These are phyloP conservation scores for Ogataea nitratoaversa DNA, from an alignment of 805 yeast genomes.

Conservation along the genomic window DNA sequence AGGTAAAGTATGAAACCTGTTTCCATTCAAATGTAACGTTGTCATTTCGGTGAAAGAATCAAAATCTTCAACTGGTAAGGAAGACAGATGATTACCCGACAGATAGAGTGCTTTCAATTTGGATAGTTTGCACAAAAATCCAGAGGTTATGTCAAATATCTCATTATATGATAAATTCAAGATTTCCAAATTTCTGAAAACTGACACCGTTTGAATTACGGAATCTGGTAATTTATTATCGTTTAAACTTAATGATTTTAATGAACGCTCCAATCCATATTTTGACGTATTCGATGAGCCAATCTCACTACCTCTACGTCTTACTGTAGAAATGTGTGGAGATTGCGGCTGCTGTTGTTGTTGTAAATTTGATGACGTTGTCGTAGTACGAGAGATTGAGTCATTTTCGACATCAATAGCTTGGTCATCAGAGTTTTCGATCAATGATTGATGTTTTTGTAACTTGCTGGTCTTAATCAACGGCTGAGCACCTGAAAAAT, in stretches of 20 bases:
- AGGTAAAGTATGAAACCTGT: conserved; percentile 81
- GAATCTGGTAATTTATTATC: conserved; percentile 84
- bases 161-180: conserved; percentile 84
- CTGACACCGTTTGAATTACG: conserved; percentile 62
- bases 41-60: conserved; percentile 54
- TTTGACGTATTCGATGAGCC: not conserved
- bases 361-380: no score
- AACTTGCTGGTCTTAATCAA: not conserved
- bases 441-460: conserved; percentile 1
- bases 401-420: conserved; percentile 2
- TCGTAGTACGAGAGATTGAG: not conserved
- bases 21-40: conserved; percentile 71
- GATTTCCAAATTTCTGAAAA: conserved; percentile 51
- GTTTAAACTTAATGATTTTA: conserved; percentile 60
- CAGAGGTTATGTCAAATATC: conserved; percentile 72
- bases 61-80: conserved; percentile 84
- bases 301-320: conserved; percentile 10
- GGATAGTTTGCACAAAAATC: conserved; percentile 56
- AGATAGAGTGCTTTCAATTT: conserved; percentile 62
- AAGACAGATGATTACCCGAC: conserved; percentile 77
- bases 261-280: conserved; percentile 24
- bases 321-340: not conserved
- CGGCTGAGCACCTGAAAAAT: conserved; percentile 7
- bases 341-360: no score
- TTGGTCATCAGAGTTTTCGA: conserved; percentile 1